Conservation (phyloP, 2,329 filamentous ascomycete species). For the Tolypocladium cylindrosporum region DNA sequence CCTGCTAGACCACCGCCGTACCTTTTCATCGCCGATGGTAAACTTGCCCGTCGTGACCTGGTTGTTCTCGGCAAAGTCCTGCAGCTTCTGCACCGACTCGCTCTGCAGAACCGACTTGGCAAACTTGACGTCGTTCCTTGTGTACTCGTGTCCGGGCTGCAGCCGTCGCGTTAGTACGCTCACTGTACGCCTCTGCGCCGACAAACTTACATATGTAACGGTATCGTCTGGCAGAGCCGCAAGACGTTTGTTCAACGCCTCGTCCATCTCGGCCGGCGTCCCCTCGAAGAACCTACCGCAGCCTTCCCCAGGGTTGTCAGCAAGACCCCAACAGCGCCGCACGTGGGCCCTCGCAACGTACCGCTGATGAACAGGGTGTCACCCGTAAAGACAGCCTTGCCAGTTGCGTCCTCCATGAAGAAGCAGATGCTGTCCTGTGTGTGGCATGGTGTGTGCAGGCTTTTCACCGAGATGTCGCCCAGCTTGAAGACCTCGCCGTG, state of each 20-base stretch:
- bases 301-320: slow-evolving; percentile 35
- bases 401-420: slow-evolving; percentile 70
- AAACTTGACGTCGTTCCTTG: slow-evolving; percentile 92
- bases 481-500: slow-evolving; percentile 74
- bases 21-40: slow-evolving; percentile 96
- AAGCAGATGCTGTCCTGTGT: slow-evolving; percentile 98
- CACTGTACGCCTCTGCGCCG: neutral
- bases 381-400: slow-evolving; percentile 81
- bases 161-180: neutral
- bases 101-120: slow-evolving; percentile 64
- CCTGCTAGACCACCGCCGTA: slow-evolving; percentile 19
- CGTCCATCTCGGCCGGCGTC: slow-evolving; percentile 81
- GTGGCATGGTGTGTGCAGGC: slow-evolving; percentile 93
- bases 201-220: slow-evolving; percentile 64
- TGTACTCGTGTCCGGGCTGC: slow-evolving; percentile 93
- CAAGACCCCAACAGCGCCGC: neutral
- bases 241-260: slow-evolving; percentile 78
- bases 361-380: slow-evolving; percentile 94
- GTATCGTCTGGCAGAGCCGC: slow-evolving; percentile 79
- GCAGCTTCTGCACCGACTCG: slow-evolving; percentile 66
- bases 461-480: slow-evolving; percentile 72
- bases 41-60: slow-evolving; percentile 89
- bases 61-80: slow-evolving; percentile 68
- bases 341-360: slow-evolving; percentile 21
- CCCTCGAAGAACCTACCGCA: slow-evolving; percentile 97